A percentile compares a stretch with the other conserved stretches of the same genome.
Evolutionary conservation across 192 early-diverging fungal species (phyloP).

Genomic region (Coemansia sp.): DNA sequence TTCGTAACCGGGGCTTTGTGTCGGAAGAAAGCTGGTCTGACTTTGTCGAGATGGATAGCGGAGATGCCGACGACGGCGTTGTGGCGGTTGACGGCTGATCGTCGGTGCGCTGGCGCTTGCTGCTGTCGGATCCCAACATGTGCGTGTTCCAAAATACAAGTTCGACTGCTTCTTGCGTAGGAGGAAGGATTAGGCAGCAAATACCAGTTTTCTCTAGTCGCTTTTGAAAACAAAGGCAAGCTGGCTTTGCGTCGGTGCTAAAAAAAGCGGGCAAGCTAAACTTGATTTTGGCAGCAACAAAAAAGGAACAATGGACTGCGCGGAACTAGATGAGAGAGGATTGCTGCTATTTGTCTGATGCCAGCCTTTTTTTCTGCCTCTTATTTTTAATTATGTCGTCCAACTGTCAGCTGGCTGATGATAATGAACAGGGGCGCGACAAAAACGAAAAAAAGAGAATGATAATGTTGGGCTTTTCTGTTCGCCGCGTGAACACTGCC

Average conservation of each 20-base stretch:
- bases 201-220: not conserved
- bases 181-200: not conserved
- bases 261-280: not conserved
- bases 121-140: constrained; percentile 45
- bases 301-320: not conserved
- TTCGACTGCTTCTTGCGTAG: not conserved
- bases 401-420: constrained; percentile 6
- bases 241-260: not conserved
- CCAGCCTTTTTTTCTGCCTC: not conserved
- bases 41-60: not conserved
- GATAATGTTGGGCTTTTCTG: constrained; percentile 8
- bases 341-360: not conserved
- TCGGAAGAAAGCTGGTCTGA: constrained; percentile 6
- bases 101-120: constrained; percentile 49
- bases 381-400: constrained; percentile 8
- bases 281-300: not conserved
- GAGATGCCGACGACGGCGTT: constrained; percentile 12
- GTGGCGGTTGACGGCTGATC: constrained; percentile 17
- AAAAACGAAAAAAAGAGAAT: constrained; percentile 3
- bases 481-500: constrained; percentile 4
- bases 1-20: constrained; percentile 3
- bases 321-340: not conserved
- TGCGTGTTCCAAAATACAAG: not conserved
- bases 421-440: constrained; percentile 1
- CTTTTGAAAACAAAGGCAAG: not conserved